Percentiles rank a stretch among this genome's conserved stretches.
Conservation (phyloP, 202 grass and related monocot genomes). For the Bolboschoenoplectus hybrid region DNA sequence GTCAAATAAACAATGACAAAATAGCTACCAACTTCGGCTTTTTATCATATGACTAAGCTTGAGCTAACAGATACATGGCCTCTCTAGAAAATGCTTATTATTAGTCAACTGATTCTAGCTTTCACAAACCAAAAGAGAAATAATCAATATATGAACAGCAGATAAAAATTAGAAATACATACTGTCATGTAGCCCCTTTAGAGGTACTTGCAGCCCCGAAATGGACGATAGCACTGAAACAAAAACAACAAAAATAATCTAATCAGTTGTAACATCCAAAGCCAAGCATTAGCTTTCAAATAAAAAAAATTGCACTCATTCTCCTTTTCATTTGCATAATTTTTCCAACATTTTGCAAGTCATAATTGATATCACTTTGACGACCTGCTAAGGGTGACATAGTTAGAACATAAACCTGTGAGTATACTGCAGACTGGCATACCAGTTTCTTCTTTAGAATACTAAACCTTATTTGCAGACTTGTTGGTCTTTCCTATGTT, state of each 20-base stretch:
- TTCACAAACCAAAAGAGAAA: neutral
- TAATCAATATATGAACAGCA: slow-evolving; percentile 20
- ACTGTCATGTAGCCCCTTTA: slow-evolving; percentile 64
- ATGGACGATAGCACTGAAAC: slow-evolving; percentile 85
- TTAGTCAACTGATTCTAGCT: neutral
- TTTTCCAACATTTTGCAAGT: neutral
- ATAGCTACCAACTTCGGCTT: neutral
- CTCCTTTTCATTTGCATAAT: neutral
- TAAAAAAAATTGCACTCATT: neutral
- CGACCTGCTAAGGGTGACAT: neutral
- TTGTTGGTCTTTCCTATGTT: neutral
- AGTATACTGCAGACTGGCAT: neutral
- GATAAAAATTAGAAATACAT: slow-evolving; percentile 49
- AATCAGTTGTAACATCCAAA: slow-evolving; percentile 33
- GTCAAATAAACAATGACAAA: neutral
- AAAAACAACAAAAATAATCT: slow-evolving; percentile 12
- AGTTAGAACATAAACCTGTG: neutral
- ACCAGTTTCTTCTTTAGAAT: neutral
- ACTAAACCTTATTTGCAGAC: neutral
- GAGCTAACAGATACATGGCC: neutral
- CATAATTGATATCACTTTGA: neutral
- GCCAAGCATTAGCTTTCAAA: neutral
- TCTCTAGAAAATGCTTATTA: slow-evolving; percentile 29
- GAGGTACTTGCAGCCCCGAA: slow-evolving; percentile 83
- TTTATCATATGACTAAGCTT: neutral